phyloP scores from a whole-genome alignment of 169 alveolate species.

The Haemoproteus tartakovskyi region DNA sequence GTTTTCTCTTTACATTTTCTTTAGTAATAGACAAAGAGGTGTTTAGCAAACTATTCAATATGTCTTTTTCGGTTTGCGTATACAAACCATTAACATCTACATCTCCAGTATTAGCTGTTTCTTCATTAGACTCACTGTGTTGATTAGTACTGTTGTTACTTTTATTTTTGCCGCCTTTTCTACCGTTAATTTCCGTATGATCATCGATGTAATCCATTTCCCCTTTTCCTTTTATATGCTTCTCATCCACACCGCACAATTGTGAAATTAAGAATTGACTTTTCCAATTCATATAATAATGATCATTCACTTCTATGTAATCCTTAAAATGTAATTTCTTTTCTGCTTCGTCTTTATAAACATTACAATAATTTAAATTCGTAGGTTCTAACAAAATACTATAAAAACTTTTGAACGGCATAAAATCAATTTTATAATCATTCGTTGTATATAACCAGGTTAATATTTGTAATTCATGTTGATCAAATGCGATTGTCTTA shows the following conservation, averaged over 20 bases:
- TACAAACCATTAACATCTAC: constrained; percentile 50
- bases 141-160: too few species aligned
- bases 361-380: constrained; percentile 47
- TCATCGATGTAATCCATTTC: neutral
- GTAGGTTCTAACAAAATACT: constrained; percentile 41
- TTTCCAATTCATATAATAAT: constrained; percentile 50
- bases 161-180: too few species aligned
- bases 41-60: constrained; percentile 35
- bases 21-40: constrained; percentile 50
- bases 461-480: constrained; percentile 63
- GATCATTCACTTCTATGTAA: constrained; percentile 61
- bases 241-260: constrained; percentile 4
- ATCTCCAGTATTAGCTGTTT: neutral
- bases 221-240: neutral
- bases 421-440: constrained; percentile 23
- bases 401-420: constrained; percentile 59
- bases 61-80: constrained; percentile 47
- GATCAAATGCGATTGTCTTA: constrained; percentile 50
- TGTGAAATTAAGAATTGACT: constrained; percentile 37
- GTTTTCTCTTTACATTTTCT: constrained; percentile 18
- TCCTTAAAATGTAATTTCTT: constrained; percentile 4
- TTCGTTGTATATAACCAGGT: constrained; percentile 60
- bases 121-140: too few species aligned
- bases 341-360: constrained; percentile 28
- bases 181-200: neutral